phyloP scores from a whole-genome alignment of 768 basidiomycete genomes.

The Lactarius akahatsu region DNA sequence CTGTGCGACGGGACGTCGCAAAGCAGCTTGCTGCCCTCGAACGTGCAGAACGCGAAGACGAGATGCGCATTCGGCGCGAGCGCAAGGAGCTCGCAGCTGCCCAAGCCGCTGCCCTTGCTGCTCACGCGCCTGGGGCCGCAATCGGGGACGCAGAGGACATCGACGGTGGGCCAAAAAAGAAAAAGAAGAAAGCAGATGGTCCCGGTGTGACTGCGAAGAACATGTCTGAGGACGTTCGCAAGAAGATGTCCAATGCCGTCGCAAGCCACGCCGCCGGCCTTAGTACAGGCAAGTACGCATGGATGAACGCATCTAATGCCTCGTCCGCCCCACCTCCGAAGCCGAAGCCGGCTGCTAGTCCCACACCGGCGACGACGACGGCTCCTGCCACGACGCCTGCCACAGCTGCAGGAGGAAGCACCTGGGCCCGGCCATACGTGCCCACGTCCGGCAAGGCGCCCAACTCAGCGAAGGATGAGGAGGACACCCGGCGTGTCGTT shows the following conservation, averaged over 20 bases:
- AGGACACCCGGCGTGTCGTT: slow-evolving; percentile 57
- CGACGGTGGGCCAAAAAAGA: slow-evolving; percentile 65
- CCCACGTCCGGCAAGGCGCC: slow-evolving; percentile 47
- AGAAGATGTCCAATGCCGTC: slow-evolving; percentile 89
- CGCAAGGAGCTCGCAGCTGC: slow-evolving; percentile 75
- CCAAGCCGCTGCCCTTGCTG: slow-evolving; percentile 67
- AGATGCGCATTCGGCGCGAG: slow-evolving; percentile 69
- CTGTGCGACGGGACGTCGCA: slow-evolving; percentile 73
- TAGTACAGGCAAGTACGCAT: slow-evolving; percentile 72
- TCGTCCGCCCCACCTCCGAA: slow-evolving; percentile 41
- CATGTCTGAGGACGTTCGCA: slow-evolving; percentile 88
- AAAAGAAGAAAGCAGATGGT: slow-evolving; percentile 78
- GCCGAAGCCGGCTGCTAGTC: slow-evolving; percentile 33
- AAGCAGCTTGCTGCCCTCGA: slow-evolving; percentile 78
- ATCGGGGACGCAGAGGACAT: slow-evolving; percentile 49
- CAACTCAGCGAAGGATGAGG: slow-evolving; percentile 39
- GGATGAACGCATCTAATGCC: slow-evolving; percentile 75
- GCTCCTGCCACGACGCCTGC: slow-evolving; percentile 26
- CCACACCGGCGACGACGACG: slow-evolving; percentile 37
- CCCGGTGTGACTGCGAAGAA: slow-evolving; percentile 83
- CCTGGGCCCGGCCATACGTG: slow-evolving; percentile 67
- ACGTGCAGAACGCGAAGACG: slow-evolving; percentile 80
- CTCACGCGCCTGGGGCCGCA: slow-evolving; percentile 54
- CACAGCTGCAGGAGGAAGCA: slow-evolving; percentile 34
- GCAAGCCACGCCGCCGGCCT: slow-evolving; percentile 88